These are phyloP conservation scores for Penicillium sp. DNA, from an alignment of 2,329 filamentous ascomycete species.

Conservation along the genomic window DNA sequence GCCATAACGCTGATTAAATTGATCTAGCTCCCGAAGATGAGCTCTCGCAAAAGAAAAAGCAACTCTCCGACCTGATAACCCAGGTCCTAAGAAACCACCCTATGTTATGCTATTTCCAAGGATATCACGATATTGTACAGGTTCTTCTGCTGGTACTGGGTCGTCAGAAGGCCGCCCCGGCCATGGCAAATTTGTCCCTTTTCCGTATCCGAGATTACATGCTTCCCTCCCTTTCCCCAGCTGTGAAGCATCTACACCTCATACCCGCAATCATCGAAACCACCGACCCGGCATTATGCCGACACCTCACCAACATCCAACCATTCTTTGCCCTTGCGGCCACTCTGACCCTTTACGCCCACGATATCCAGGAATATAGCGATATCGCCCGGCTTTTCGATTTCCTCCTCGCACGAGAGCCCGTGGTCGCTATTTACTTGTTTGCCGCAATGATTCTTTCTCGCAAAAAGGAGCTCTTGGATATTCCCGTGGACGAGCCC, in stretches of 20 bases:
- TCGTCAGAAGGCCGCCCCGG: conserved; percentile 60
- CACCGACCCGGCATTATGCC: conserved; percentile 72
- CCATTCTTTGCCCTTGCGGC: conserved; percentile 94
- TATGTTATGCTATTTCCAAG: conserved; percentile 93
- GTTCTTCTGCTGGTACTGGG: conserved; percentile 88
- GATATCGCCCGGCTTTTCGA: conserved; percentile 93
- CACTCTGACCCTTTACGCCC: conserved; percentile 93
- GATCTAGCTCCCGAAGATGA: conserved; percentile 69
- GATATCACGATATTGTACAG: conserved; percentile 98
- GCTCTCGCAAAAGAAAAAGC: conserved; percentile 70
- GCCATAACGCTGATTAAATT: conserved; percentile 22
- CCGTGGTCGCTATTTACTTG: conserved; percentile 87
- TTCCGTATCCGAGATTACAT: conserved; percentile 96
- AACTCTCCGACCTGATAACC: conserved; percentile 80
- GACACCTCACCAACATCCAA: conserved; percentile 75
- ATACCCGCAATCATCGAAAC: conserved; percentile 78
- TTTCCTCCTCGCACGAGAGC: conserved; percentile 82
- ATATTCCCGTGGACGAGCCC: conserved; percentile 78
- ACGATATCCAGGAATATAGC: conserved; percentile 88
- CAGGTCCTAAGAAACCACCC: conserved; percentile 80
- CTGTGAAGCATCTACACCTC: conserved; percentile 81
- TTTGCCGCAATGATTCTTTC: conserved; percentile 87
- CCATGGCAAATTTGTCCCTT: conserved; percentile 80
- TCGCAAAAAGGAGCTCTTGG: conserved; percentile 81
- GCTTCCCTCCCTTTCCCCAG: conserved; percentile 83